These are phyloP conservation scores for Ensete glaucum DNA, from an alignment of 176 grass and related monocot genomes.

Conservation along the genomic window DNA sequence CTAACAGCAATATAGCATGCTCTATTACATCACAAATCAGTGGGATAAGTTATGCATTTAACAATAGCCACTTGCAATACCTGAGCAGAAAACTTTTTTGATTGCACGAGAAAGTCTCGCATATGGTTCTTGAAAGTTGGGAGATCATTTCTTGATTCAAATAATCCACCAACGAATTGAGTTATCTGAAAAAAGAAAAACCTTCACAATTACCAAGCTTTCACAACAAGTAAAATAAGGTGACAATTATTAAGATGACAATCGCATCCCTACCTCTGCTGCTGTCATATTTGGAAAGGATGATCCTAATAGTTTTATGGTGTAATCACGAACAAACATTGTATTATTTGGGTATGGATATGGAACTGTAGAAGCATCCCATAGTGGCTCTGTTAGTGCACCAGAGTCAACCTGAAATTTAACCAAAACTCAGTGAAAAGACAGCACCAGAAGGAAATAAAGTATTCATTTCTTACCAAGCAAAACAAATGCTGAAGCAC, in stretches of 20 bases:
- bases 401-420: constrained; percentile 67
- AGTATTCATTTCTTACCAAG: constrained; percentile 39
- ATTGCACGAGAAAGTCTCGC: constrained; percentile 92
- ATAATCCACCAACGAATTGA: constrained; percentile 79
- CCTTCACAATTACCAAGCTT: neutral
- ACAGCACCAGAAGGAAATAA: neutral
- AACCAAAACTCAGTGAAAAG: constrained; percentile 16
- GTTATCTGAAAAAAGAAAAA: constrained; percentile 52
- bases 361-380: constrained; percentile 60
- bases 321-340: constrained; percentile 95
- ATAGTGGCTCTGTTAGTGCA: constrained; percentile 72
- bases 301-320: constrained; percentile 79
- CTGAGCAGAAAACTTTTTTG: constrained; percentile 96
- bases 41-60: too few relatives aligned
- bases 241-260: neutral
- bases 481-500: constrained; percentile 98
- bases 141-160: constrained; percentile 80
- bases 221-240: neutral
- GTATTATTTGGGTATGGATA: constrained; percentile 80
- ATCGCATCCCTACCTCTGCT: constrained; percentile 41
- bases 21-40: too few relatives aligned
- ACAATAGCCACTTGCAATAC: constrained; percentile 23
- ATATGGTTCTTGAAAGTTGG: constrained; percentile 93
- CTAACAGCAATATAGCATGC: too few relatives aligned
- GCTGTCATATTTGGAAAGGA: constrained; percentile 97